Conservation (phyloP, 1,284 basidiomycete genomes). For the Ustilago vetiveriae region DNA sequence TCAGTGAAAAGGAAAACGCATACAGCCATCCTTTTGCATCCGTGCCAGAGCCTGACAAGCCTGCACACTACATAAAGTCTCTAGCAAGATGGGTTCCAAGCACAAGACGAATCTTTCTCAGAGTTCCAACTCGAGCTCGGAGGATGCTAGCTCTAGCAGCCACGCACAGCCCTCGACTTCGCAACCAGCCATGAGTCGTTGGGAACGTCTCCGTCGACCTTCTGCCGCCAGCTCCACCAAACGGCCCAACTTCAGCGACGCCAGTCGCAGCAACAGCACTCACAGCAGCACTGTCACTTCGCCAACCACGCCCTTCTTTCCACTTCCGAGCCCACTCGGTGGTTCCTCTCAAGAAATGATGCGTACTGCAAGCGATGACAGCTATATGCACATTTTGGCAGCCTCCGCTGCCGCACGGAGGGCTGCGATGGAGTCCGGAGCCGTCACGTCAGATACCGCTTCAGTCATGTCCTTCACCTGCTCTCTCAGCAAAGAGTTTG, state of each 20-base stretch:
- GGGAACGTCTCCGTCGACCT: constrained; percentile 42
- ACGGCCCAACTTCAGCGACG: constrained; percentile 34
- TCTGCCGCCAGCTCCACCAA: constrained; percentile 42
- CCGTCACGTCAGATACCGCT: constrained; percentile 15
- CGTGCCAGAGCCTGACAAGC: constrained; percentile 12
- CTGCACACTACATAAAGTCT: not conserved
- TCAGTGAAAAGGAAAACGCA: constrained; percentile 7
- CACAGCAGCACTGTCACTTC: constrained; percentile 31
- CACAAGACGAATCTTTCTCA: constrained; percentile 37
- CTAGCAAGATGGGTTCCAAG: constrained; percentile 28
- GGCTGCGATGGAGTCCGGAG: constrained; percentile 25
- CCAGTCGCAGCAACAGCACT: constrained; percentile 26
- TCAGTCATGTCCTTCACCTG: constrained; percentile 45
- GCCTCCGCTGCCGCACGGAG: constrained; percentile 29
- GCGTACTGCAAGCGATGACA: constrained; percentile 41
- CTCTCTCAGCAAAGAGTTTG: constrained; percentile 41
- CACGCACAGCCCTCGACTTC: constrained; percentile 7
- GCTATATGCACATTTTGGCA: constrained; percentile 43
- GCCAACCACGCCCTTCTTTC: constrained; percentile 23
- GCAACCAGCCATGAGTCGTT: constrained; percentile 27
- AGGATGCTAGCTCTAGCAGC: constrained; percentile 32
- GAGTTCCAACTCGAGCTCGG: constrained; percentile 39
- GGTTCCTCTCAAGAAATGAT: constrained; percentile 25
- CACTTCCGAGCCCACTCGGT: constrained; percentile 18
- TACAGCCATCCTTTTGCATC: constrained; percentile 7